Base-by-base conservation (phyloP, 805 yeast genomes). In the Ogataea salicorniae region DNA sequence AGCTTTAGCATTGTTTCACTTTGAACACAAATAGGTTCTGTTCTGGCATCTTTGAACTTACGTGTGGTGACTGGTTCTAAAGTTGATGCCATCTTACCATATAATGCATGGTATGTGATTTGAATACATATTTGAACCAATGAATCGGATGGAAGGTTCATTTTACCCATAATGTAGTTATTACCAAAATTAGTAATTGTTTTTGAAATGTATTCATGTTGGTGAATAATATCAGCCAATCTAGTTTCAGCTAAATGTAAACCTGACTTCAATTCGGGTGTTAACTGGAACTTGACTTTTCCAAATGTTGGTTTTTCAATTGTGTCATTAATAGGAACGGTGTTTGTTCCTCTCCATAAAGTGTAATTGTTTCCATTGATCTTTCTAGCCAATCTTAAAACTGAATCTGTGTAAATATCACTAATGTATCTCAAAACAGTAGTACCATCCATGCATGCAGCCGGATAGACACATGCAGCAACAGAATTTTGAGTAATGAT, bases 21-120 rank as follows among this genome's bases (percentile, higher is more conserved):
- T 57, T 84, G 92, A 37, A 84, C 71, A 22, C 86, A 79, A 38
- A 84, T 71, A 20, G 84, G 73, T 51, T 84, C 88, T 0, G 90
- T 83, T 55, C 95, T 74, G 5, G 90, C 74, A 60, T 82, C 82
- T 50, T 72, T 72, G 63, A 84, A 86, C 49, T 73, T 73, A 50
- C 95, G 71, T 1, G 91, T 85, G 5, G 90, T 81, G 26, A 79
- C 75, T 4, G 83, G 83, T 49, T 68, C 72, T 46, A 60, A 51
- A 4, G 72, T 51, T 6, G 70, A 58, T 14, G 66, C 61, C 35
- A 75, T 56, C 48, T 69, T 72, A 2, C 84, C 84, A 52, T 79
- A 79, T 39, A 79, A 62, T 0, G 83, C 78, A 59, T 76, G 78
- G 58, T 77, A 68, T 4, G 82, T 70, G 18, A 79, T 71, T 56